Evolutionary conservation across 1,139 yeast genomes (phyloP).

Genomic region (Saccharomycopsis crataegensis): DNA sequence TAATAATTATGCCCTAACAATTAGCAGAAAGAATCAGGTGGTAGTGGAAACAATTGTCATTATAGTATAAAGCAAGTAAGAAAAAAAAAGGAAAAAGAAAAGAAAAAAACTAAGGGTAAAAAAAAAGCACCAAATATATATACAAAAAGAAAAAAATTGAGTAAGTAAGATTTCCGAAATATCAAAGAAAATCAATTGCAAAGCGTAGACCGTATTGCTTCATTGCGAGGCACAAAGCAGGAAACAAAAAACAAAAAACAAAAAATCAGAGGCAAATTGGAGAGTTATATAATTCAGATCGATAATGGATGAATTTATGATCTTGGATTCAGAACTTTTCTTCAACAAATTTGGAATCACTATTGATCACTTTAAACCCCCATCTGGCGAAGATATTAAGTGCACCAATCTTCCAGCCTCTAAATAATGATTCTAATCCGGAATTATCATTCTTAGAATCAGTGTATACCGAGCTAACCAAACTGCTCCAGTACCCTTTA

Average conservation of each 20-base stretch:
- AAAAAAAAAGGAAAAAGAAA: neutral
- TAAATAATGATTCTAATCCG: slow-evolving; percentile 50
- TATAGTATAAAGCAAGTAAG: too few species aligned
- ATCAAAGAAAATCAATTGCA: too few species aligned
- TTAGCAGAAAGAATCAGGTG: too few species aligned
- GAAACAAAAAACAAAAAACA: too few species aligned
- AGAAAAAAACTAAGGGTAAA: neutral
- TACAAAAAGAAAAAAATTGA: neutral
- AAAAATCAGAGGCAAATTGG: too few species aligned
- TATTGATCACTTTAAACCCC: slow-evolving; percentile 56
- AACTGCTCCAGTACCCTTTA: slow-evolving; percentile 42
- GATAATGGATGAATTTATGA: too few species aligned
- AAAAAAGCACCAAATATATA: neutral
- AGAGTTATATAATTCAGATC: too few species aligned
- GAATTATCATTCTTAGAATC: slow-evolving; percentile 34
- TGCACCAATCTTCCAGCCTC: slow-evolving; percentile 89
- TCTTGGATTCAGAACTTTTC: neutral
- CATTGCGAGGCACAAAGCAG: too few species aligned
- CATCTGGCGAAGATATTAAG: slow-evolving; percentile 76
- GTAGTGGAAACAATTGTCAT: too few species aligned
- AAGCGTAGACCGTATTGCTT: too few species aligned
- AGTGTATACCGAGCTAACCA: slow-evolving; percentile 36
- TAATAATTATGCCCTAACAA: too few species aligned
- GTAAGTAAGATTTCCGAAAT: too few species aligned
- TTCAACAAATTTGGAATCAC: neutral